Conservation (phyloP, 352 stramenopile species). For the Phytopythium sindhum region DNA sequence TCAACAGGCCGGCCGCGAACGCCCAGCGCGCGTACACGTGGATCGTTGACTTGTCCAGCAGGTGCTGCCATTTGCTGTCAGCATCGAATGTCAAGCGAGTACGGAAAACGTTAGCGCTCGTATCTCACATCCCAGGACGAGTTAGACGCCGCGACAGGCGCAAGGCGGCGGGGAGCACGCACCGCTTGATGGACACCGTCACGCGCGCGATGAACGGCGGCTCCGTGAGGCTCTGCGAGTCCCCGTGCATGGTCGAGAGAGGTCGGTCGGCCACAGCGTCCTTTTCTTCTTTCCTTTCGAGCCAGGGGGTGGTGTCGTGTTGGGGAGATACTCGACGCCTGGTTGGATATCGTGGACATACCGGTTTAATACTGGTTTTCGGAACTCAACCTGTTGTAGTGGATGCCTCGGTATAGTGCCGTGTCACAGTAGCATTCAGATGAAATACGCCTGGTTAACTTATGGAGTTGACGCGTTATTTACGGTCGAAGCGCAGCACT, state of each 20-base stretch:
- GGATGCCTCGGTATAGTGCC: too few species aligned
- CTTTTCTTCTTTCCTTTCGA: neutral
- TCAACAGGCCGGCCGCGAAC: slow-evolving; percentile 79
- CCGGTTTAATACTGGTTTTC: too few species aligned
- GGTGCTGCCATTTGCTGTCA: slow-evolving; percentile 94
- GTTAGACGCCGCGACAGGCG: neutral
- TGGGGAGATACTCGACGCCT: too few species aligned
- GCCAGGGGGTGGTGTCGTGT: too few species aligned
- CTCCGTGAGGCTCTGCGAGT: slow-evolving; percentile 67
- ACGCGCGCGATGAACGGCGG: slow-evolving; percentile 78
- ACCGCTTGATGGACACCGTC: slow-evolving; percentile 78
- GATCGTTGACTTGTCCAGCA: slow-evolving; percentile 98
- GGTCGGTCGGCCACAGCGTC: neutral
- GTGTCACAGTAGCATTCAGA: too few species aligned
- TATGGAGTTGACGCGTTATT: slow-evolving; percentile 5
- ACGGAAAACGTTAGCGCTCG: neutral
- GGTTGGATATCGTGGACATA: too few species aligned
- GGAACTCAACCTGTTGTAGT: too few species aligned
- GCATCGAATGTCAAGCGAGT: too few species aligned
- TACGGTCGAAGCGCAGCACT: slow-evolving; percentile 34
- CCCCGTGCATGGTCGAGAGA: slow-evolving; percentile 31
- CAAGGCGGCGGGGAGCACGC: neutral
- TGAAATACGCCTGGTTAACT: neutral
- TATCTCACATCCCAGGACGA: neutral
- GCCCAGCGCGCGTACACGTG: slow-evolving; percentile 93